Conservation (phyloP, 495 filamentous ascomycete genomes). For the Pseudevernia furfuracea region DNA sequence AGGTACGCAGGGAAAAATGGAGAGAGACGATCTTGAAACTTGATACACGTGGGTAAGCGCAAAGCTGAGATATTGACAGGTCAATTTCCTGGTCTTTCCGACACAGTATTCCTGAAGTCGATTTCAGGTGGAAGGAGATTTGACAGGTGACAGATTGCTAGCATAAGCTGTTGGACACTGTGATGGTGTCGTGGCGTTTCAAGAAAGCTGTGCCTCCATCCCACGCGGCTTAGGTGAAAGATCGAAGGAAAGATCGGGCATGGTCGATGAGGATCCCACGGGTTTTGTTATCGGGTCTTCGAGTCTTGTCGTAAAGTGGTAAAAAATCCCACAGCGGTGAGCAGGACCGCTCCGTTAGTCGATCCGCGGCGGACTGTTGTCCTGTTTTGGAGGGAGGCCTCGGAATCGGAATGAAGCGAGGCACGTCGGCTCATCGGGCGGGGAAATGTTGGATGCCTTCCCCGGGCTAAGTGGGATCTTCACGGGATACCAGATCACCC, state of each 20-base stretch:
- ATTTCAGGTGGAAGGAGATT: background rate
- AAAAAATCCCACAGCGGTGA: background rate
- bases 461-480: slow-evolving; percentile 4
- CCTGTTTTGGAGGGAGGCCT: background rate
- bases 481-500: slow-evolving; percentile 1
- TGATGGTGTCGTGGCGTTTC: background rate
- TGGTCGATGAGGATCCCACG: background rate
- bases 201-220: background rate
- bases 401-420: background rate
- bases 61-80: background rate
- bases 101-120: background rate
- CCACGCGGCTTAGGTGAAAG: background rate
- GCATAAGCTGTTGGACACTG: background rate
- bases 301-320: background rate
- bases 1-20: background rate
- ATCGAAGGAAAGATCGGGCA: background rate
- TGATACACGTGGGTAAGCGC: background rate
- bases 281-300: background rate
- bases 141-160: slow-evolving; percentile 3
- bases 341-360: background rate
- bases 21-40: background rate
- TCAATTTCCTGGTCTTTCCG: background rate
- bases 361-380: background rate
- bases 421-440: background rate
- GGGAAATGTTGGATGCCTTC: slow-evolving; percentile 3